Evolutionary conservation across 305 asterid species (phyloP), one percentile per base, ranked within the genome.

Genomic region (Caryopteris hybrid): DNA sequence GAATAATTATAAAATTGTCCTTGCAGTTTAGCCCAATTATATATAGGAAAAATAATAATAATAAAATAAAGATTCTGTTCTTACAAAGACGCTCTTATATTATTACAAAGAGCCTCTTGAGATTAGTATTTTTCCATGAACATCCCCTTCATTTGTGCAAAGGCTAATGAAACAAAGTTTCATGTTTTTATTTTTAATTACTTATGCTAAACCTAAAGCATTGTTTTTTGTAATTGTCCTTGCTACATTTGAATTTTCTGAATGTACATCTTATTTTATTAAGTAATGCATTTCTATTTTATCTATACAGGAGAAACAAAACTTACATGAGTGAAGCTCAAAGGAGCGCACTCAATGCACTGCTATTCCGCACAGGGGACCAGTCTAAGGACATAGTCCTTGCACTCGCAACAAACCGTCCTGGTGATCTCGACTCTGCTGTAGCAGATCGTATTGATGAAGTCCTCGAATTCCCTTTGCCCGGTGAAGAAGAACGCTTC

Each of bases 291-390:
- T 51, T 56, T 9, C 22, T 4, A 23, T 43, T 66, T 0, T 41
- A 52, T 68, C 11, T 61, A n/a, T 22, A 45, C 95, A 90, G 97
- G 85, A 79, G 97, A 60, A 90, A 90, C 80, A 90, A 86, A 78
- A 88, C 88, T 25, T 90, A 88, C 42, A 90, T 88, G 97, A 90
- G 97, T 69, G 97, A 90, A 80, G 97, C 97, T 54, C 97, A 90
- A 75, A 80, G 97, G 72, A 90, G 95, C 72, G 97, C 97, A 41
- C 92, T 90, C 64, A 90, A 90, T 29, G 97, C 95, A 48, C 97
- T 90, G 41, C 77, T 87, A 38, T 88, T 77, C 48, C 90, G 91
- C 67, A 87, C 97, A 0, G 97, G 97, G 72, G 97, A 90, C 77
- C 97, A 88, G 79, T 90, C 97, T 33, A 88, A 90, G 76, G 93